Percentiles rank a stretch among this genome's conserved stretches.
These are phyloP conservation scores for Petunia secreta DNA, from an alignment of 257 asterid genomes.

Conservation along the genomic window DNA sequence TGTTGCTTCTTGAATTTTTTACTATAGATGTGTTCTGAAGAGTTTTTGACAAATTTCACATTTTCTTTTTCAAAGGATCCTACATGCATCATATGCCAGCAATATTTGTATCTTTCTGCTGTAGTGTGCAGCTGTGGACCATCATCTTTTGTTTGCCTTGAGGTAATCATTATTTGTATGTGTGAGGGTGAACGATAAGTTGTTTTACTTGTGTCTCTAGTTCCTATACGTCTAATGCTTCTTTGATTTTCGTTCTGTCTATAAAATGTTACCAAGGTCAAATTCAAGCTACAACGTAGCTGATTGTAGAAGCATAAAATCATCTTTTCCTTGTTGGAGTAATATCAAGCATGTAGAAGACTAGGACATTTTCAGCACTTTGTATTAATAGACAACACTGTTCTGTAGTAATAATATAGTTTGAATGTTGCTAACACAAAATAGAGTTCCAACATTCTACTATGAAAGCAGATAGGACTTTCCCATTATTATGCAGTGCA, in stretches of 20 bases:
- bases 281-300: slow-evolving; percentile 5
- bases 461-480: neutral
- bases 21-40: slow-evolving; percentile 1
- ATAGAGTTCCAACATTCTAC: neutral
- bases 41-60: slow-evolving; percentile 35
- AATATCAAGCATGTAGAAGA: neutral
- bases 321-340: neutral
- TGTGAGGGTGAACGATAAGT: no score
- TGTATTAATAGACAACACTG: neutral
- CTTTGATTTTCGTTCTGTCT: slow-evolving; percentile 2
- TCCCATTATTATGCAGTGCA: neutral
- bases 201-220: neutral
- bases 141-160: slow-evolving; percentile 78
- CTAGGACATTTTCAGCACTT: neutral
- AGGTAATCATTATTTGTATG: slow-evolving; percentile 56
- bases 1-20: slow-evolving; percentile 1
- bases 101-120: slow-evolving; percentile 83
- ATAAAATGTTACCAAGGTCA: neutral
- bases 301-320: slow-evolving; percentile 2
- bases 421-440: neutral
- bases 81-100: slow-evolving; percentile 88
- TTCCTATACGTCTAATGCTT: neutral
- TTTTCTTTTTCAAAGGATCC: slow-evolving; percentile 68
- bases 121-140: slow-evolving; percentile 88
- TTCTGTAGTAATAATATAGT: neutral